Percentiles rank a stretch among this genome's conserved stretches.
These are phyloP conservation scores for Alternaria sp. DNA, from an alignment of 2,329 filamentous ascomycete species.

Conservation along the genomic window DNA sequence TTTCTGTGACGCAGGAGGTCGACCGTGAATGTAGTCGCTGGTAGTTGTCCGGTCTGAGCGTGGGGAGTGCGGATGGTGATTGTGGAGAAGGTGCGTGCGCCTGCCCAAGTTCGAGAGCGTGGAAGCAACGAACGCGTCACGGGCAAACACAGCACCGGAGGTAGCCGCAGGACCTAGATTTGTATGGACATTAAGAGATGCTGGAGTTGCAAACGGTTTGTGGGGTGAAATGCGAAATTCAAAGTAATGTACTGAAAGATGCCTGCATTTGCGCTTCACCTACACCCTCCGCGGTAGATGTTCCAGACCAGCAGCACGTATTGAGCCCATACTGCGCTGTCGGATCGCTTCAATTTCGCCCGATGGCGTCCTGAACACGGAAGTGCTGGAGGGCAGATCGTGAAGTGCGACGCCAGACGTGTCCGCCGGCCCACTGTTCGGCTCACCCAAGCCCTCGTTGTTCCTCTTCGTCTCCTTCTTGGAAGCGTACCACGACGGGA, in stretches of 20 bases:
- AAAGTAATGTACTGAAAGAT: background rate
- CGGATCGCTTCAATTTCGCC: conserved; percentile 41
- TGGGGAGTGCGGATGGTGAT: conserved; percentile 3
- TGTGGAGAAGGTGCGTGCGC: conserved; percentile 18
- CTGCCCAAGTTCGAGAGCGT: conserved; percentile 8
- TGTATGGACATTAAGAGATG: too few species aligned
- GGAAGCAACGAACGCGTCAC: conserved; percentile 2
- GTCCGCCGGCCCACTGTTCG: background rate
- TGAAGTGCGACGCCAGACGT: conserved; percentile 50
- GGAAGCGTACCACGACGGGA: conserved; percentile 62
- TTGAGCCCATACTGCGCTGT: conserved; percentile 20
- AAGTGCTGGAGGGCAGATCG: conserved; percentile 64
- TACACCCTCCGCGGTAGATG: conserved; percentile 13
- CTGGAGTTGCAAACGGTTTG: background rate
- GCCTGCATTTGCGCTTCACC: background rate
- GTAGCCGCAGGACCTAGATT: background rate
- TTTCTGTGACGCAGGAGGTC: background rate
- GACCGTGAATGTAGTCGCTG: background rate
- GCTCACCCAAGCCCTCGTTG: background rate
- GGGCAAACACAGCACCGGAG: background rate
- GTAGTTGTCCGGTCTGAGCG: background rate
- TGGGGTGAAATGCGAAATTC: background rate
- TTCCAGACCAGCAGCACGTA: background rate
- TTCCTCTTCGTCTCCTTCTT: conserved; percentile 34
- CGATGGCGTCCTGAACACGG: conserved; percentile 67